Evolutionary conservation across 1,284 basidiomycete genomes (phyloP), one percentile per base, ranked within the genome.

Genomic region (Trametes polyzona): DNA sequence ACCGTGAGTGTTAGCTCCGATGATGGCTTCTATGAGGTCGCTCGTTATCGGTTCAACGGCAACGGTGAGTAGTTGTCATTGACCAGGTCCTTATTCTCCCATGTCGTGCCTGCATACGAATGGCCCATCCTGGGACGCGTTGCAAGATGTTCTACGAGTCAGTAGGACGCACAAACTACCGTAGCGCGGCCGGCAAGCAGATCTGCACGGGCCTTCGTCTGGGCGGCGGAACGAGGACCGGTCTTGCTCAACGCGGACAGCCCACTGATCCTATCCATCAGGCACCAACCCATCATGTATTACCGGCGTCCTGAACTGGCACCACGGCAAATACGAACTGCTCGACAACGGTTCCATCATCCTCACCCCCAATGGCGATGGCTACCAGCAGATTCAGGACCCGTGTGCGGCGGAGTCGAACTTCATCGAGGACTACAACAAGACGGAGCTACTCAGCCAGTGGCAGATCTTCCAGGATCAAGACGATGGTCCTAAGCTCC

Each of bases 351-450:
- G 92, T 11, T 93, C 92, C 11, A 86, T 97, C 58, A 69, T 81
- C 36, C 74, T 92, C 67, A 76, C 69, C 2, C 90, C 93, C 2
- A 83, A 91, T 62, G 81, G 78, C 14, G 95, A 97, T 70, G 95
- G 95, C 14, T 92, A 84, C 74, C 92, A 96, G 71, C 93, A 95
- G 76, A 83, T 96, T 44, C 93, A 98, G 77, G 89, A 95, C 65
- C 87, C 92, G 0, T 98, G 95, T 69, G 90, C 88, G 1, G 90
- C 93, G 4, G 78, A 82, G 6, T 93, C 93, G 26, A 93, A 94
- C 72, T 87, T 94, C 69, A 83, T 96, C 67, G 87, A 93, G 67
- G 75, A 79, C 55, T 96, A 93, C 81, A 89, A 92, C 76, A 68
- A 81, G 62, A 88, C 84, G 7, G 84, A 88, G 67, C 67, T 81